Evolutionary conservation across 345 rosid genomes (phyloP), one percentile per base, ranked within the genome.

Genomic region (Eucalyptus polybractea): DNA sequence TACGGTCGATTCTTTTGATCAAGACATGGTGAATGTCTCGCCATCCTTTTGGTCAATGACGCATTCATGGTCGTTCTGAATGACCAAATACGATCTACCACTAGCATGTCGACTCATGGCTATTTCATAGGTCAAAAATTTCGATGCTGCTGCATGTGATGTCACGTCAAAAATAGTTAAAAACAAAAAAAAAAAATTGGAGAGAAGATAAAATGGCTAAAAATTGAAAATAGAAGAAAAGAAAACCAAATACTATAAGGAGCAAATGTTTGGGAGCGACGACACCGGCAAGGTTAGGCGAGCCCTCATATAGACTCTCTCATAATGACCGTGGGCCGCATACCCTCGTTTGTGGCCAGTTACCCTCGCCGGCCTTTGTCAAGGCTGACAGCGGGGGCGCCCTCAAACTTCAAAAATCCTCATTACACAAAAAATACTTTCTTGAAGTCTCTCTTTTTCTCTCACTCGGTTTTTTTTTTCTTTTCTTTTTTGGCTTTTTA

Each of bases 211-310:
- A n/a, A 67, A n/a, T 14, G 37, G 19, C 40, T 14, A 65, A 14
- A 67, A n/a, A 31, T 31, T n/a, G 76, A 65, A 29, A 65, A 65
- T 65, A 14, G 22, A 67, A 67, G 22, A 31, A 67, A 31, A n/a
- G 3, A 29, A 58, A 65, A n/a, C 9, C 40, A 14, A 67, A 67
- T 40, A 67, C 76, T n/a, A 67, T 15, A 31, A 31, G 16, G 21
- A 67, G 21, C 9, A 33, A 67, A 67, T 0, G 40, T n/a, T 67
- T 67, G 76, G 76, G 10, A 33, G 21, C 2, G 40, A 67, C 6
- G 3, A n/a, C 17, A 0, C 3, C 5, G 10, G 19, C 2, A 5
- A n/a, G 37, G n/a, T 65, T 0, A 31, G 9, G 76, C 3, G 0
- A 65, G 76, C 76, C 19, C 19, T 67, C 62, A 56, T 22, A 8